These are phyloP conservation scores for Excoecaria agallocha DNA, from an alignment of 345 rosid genomes.

Conservation along the genomic window DNA sequence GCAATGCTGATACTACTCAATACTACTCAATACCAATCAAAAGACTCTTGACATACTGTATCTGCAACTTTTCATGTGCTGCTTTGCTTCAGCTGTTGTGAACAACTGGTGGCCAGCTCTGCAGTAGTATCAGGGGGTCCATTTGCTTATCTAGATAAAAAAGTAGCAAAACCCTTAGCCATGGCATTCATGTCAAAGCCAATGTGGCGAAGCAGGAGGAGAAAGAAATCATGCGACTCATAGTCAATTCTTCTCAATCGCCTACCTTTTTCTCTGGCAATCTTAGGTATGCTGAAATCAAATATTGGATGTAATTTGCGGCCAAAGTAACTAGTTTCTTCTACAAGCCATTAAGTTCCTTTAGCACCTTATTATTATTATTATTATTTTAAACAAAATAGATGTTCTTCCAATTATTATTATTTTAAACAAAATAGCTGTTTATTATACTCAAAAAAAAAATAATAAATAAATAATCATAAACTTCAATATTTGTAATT, in stretches of 20 bases:
- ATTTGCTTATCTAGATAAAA: neutral
- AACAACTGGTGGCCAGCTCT: neutral
- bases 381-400: too few relatives aligned
- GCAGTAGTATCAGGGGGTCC: neutral
- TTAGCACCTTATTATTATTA: too few relatives aligned
- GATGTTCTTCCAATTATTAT: too few relatives aligned
- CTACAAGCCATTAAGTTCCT: too few relatives aligned
- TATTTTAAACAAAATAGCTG: too few relatives aligned
- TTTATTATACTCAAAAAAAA: too few relatives aligned
- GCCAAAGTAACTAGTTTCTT: too few relatives aligned
- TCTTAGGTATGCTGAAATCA: neutral
- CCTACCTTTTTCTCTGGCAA: neutral
- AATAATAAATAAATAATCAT: too few relatives aligned
- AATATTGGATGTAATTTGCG: too few relatives aligned
- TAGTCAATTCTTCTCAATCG: neutral
- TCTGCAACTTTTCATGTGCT: neutral
- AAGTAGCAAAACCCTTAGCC: neutral
- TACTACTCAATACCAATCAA: too few relatives aligned
- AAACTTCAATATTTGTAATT: too few relatives aligned
- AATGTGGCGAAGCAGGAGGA: neutral
- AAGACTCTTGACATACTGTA: neutral
- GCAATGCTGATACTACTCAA: too few relatives aligned
- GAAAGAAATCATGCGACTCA: neutral
- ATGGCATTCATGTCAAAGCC: neutral
- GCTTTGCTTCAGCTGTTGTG: neutral